Conservation (phyloP, 192 early-diverging fungal genomes). For the Backusella luteola region DNA sequence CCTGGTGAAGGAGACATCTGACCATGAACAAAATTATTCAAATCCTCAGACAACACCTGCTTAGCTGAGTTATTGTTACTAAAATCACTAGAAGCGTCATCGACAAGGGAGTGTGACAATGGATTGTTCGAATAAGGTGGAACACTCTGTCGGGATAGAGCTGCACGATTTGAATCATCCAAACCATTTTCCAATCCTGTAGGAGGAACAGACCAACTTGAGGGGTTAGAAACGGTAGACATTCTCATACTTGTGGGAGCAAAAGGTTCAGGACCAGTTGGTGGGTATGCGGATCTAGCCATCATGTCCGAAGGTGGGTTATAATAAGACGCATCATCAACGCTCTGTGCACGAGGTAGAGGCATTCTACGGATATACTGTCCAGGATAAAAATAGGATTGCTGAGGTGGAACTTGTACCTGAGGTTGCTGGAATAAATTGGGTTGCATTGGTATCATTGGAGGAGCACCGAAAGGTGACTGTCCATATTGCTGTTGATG, state of each 20-base stretch:
- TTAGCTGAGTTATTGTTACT: background rate
- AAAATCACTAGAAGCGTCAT: background rate
- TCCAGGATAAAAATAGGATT: background rate
- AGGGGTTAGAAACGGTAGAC: background rate
- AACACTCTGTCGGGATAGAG: constrained; percentile 4
- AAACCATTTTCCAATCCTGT: background rate
- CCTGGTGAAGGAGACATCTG: constrained; percentile 1
- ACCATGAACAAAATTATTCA: background rate
- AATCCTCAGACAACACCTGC: background rate
- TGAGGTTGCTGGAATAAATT: constrained; percentile 6
- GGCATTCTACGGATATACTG: background rate
- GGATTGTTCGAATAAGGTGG: background rate
- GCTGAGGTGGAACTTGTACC: background rate
- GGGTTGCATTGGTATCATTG: constrained; percentile 4
- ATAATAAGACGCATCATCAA: background rate
- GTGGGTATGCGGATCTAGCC: background rate
- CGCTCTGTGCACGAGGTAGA: constrained; percentile 10
- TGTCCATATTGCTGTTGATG: constrained; percentile 20
- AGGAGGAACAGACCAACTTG: background rate
- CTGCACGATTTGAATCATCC: background rate
- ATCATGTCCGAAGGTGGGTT: background rate
- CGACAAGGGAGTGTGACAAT: background rate
- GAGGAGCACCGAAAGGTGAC: constrained; percentile 5
- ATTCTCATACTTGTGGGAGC: background rate
- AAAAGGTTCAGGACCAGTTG: background rate